Evolutionary conservation across 306 rosid genomes (phyloP), one percentile per base, ranked within the genome.

Genomic region (Gleditsia sinensis): DNA sequence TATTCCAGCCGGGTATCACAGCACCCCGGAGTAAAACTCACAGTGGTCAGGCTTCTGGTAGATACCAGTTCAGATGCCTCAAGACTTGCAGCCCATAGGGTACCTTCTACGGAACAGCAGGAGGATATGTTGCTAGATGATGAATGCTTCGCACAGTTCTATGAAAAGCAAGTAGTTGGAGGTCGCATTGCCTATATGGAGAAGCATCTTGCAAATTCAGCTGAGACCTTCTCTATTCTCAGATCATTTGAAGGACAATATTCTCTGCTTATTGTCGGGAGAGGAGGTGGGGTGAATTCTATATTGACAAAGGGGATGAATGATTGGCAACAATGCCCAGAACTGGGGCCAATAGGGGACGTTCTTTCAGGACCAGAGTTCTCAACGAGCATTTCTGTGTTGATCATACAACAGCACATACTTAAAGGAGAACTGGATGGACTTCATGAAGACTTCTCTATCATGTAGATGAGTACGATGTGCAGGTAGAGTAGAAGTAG

Each of bases 261-360:
- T 78, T 80, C 97, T 19, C 85, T 94, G 3, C 78, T 91, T 8
- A 90, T 91, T 21, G 96, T 94, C 6, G 98, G 98, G 43, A 74
- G 84, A 82, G 96, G 94, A 28, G 92, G 92, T 19, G 84, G 93
- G 32, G 84, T 86, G 28, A 91, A 94, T 74, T 87, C 98, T 2
- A 46, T 84, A 37, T 74, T 94, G 74, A 94, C 96, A 8, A 79
- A 81, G 24, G 97, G 97, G 12, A 94, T 94, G 98, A 91, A 83
- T 45, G 98, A 94, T 10, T 94, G 97, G 98, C 93, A 94, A 81
- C 96, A 88, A 16, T 91, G 97, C 51, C 98, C 98, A 0, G 97
- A 94, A 86, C 57, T 94, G 9, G 98, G 98, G 51, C 94, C 97
- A 0, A 83, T 94, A 5, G 98, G 98, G 16, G 98, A 94, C 69